phyloP scores from a whole-genome alignment of 2,329 filamentous ascomycete genomes.

The Polytolypa hystricis region DNA sequence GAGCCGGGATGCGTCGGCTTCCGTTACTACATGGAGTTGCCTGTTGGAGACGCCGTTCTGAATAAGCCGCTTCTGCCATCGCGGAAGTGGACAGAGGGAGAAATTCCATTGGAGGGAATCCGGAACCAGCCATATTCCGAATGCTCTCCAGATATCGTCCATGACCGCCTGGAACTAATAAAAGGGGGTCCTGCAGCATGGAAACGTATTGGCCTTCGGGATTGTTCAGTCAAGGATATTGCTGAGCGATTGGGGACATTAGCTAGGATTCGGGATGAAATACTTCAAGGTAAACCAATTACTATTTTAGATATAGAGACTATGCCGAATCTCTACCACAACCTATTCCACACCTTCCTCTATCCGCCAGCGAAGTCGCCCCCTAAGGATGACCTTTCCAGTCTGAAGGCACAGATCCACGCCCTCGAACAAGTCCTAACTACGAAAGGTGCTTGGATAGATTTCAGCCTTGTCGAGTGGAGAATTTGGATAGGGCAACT shows the following conservation, averaged over 20 bases:
- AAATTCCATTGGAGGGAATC: slow-evolving; percentile 3
- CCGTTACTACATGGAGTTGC: slow-evolving; percentile 37
- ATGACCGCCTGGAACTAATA: slow-evolving; percentile 27
- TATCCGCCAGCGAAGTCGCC: slow-evolving; percentile 24
- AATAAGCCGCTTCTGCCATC: slow-evolving; percentile 14
- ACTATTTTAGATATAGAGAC: slow-evolving; percentile 28
- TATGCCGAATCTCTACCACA: slow-evolving; percentile 22
- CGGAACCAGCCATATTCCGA: slow-evolving; percentile 24
- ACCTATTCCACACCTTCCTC: slow-evolving; percentile 29
- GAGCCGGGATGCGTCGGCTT: slow-evolving; percentile 38
- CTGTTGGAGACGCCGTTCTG: slow-evolving; percentile 20
- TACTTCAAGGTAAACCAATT: slow-evolving; percentile 19
- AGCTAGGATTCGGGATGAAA: slow-evolving; percentile 23
- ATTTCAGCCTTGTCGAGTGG: slow-evolving; percentile 38
- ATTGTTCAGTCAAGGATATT: slow-evolving; percentile 23
- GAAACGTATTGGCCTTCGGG: slow-evolving; percentile 32
- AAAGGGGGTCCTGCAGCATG: slow-evolving; percentile 28
- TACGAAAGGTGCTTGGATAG: slow-evolving; percentile 35
- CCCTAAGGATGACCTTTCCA: slow-evolving; percentile 19
- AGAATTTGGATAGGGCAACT: slow-evolving; percentile 36
- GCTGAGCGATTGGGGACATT: slow-evolving; percentile 26
- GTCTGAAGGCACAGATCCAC: slow-evolving; percentile 36
- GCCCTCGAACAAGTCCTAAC: slow-evolving; percentile 33
- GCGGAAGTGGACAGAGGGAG: slow-evolving; percentile 13
- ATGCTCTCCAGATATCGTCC: slow-evolving; percentile 23